These are phyloP conservation scores for Colletotrichum theobromicola DNA, from an alignment of 2,329 filamentous ascomycete genomes.

Conservation along the genomic window DNA sequence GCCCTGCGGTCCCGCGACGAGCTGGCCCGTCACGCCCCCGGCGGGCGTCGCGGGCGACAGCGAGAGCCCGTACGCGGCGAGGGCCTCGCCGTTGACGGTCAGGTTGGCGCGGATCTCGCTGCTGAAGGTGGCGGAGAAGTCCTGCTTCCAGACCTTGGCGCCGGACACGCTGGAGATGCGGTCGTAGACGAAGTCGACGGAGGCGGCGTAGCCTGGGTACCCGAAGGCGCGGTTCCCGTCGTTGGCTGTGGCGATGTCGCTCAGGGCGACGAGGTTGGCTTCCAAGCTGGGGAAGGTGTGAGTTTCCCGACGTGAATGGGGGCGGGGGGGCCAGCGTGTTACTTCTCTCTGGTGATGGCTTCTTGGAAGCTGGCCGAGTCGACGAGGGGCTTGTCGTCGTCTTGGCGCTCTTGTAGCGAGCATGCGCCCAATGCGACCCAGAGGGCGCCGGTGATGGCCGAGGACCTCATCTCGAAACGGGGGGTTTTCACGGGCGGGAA, in stretches of 20 bases:
- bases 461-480: neutral
- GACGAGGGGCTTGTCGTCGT: neutral
- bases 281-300: constrained; percentile 27
- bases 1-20: constrained; percentile 32
- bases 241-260: constrained; percentile 34
- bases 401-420: neutral
- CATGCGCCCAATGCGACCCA: neutral
- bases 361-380: constrained; percentile 7
- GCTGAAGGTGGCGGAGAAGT: constrained; percentile 32
- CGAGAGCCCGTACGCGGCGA: constrained; percentile 31
- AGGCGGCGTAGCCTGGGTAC: constrained; percentile 37
- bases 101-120: constrained; percentile 16
- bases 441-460: neutral
- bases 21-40: constrained; percentile 30
- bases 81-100: constrained; percentile 27
- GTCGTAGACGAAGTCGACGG: constrained; percentile 33
- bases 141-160: constrained; percentile 32
- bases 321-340: too few species aligned
- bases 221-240: constrained; percentile 36
- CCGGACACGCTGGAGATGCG: constrained; percentile 31
- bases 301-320: neutral
- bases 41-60: constrained; percentile 35
- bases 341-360: neutral
- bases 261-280: constrained; percentile 30
- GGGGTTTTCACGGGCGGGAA: neutral